A percentile compares a stretch with the other conserved stretches of the same genome.
Evolutionary conservation across 306 rosid species (phyloP).

Genomic region (Aeschynomene evenia): DNA sequence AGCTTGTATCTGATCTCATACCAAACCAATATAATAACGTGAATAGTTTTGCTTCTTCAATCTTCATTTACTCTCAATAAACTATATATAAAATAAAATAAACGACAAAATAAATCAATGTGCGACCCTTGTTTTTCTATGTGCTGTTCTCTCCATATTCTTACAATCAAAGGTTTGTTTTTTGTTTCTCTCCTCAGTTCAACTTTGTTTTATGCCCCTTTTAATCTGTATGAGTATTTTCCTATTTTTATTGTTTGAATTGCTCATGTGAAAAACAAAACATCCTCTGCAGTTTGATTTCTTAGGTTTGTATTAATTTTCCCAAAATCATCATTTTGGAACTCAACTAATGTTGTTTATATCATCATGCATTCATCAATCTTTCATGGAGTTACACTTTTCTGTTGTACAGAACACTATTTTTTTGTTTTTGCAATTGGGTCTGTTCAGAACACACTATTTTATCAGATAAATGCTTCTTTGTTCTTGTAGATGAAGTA

Average conservation of each 20-base stretch:
- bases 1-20: too few species aligned
- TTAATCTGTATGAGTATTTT: neutral
- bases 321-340: neutral
- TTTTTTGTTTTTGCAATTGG: neutral
- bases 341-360: neutral
- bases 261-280: neutral
- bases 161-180: neutral
- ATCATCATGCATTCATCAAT: neutral
- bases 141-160: neutral
- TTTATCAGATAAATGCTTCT: neutral
- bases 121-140: neutral
- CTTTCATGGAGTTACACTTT: neutral
- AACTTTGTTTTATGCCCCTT: neutral
- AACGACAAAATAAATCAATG: neutral
- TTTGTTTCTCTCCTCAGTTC: neutral
- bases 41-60: too few species aligned
- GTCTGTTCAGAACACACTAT: neutral
- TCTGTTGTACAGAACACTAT: neutral
- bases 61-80: too few species aligned
- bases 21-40: too few species aligned
- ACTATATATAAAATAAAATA: too few species aligned
- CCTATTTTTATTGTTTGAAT: neutral
- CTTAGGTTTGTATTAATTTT: neutral
- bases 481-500: neutral
- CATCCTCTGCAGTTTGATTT: neutral